Evolutionary conservation across 139 green algal genomes (phyloP).

Genomic region (Chlorella sp.): DNA sequence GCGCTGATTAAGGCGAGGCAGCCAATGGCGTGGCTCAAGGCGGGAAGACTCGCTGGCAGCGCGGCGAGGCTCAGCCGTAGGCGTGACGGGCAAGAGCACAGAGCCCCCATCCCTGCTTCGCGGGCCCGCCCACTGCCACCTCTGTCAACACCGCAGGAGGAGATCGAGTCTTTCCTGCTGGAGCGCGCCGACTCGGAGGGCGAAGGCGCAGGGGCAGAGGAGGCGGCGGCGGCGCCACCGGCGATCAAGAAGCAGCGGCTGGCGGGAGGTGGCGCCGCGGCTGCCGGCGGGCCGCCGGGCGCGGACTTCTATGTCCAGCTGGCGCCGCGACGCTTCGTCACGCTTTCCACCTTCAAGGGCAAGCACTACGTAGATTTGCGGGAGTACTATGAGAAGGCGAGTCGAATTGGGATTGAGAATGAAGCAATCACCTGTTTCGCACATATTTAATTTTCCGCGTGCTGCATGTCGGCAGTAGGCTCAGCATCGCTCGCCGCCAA

Average conservation of each 20-base stretch:
- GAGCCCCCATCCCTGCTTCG: background rate
- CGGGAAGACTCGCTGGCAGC: background rate
- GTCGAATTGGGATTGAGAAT: no score
- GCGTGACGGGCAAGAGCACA: background rate
- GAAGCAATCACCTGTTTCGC: no score
- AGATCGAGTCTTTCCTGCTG: constrained; percentile 35
- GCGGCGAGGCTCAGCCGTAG: background rate
- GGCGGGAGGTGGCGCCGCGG: background rate
- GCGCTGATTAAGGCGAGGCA: constrained; percentile 27
- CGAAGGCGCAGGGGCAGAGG: background rate
- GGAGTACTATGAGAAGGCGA: constrained; percentile 63
- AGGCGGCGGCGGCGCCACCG: background rate
- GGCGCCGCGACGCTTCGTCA: constrained; percentile 32
- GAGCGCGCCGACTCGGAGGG: constrained; percentile 1
- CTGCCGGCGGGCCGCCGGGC: background rate
- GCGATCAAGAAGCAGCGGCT: constrained; percentile 2
- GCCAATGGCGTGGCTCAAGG: background rate
- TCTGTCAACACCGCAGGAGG: constrained; percentile 3
- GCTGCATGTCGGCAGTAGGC: no score
- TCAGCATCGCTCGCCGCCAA: no score
- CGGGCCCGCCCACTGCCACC: background rate
- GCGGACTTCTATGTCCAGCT: constrained; percentile 13
- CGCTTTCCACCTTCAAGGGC: constrained; percentile 30
- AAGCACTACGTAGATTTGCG: constrained; percentile 48
- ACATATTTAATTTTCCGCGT: no score